Percentiles rank a stretch among this genome's conserved stretches.
phyloP scores from a whole-genome alignment of 2,329 filamentous ascomycete species.

The Exophiala oligosperma region DNA sequence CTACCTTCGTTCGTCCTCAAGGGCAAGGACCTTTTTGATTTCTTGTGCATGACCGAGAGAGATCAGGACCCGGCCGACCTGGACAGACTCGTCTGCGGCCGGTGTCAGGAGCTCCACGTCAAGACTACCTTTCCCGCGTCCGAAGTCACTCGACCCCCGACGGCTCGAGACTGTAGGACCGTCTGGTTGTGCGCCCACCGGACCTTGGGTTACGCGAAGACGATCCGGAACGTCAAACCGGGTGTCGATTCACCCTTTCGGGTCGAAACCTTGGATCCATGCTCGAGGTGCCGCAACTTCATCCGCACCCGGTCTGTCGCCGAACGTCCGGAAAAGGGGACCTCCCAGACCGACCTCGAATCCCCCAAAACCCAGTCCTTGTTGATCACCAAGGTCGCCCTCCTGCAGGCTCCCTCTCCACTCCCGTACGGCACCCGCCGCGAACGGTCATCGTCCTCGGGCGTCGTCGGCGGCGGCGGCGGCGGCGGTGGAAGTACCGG shows the following conservation, averaged over 20 bases:
- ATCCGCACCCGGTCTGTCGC: conserved; percentile 29
- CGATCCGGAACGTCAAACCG: conserved; percentile 26
- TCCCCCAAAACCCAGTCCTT: conserved; percentile 26
- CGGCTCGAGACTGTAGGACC: conserved; percentile 27
- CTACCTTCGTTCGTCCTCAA: conserved; percentile 26
- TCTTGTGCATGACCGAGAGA: conserved; percentile 30
- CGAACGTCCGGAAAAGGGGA: conserved; percentile 29
- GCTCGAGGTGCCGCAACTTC: conserved; percentile 28
- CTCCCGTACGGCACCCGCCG: conserved; percentile 16
- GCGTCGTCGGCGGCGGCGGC: no score
- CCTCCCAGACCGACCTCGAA: conserved; percentile 25
- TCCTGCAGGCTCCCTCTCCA: conserved; percentile 28
- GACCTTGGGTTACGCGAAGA: conserved; percentile 25
- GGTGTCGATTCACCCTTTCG: conserved; percentile 29
- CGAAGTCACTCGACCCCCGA: conserved; percentile 21
- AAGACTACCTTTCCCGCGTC: conserved; percentile 25
- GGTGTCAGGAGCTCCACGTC: conserved; percentile 26
- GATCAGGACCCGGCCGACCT: conserved; percentile 27
- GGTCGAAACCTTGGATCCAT: conserved; percentile 26
- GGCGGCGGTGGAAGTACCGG: no score
- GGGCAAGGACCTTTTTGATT: conserved; percentile 29
- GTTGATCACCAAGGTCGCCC: conserved; percentile 29
- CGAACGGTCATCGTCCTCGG: no score
- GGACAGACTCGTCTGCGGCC: conserved; percentile 27
- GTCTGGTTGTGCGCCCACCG: conserved; percentile 31